These are phyloP conservation scores for Elsinoe perseae DNA, from an alignment of 2,329 filamentous ascomycete genomes.

Conservation along the genomic window DNA sequence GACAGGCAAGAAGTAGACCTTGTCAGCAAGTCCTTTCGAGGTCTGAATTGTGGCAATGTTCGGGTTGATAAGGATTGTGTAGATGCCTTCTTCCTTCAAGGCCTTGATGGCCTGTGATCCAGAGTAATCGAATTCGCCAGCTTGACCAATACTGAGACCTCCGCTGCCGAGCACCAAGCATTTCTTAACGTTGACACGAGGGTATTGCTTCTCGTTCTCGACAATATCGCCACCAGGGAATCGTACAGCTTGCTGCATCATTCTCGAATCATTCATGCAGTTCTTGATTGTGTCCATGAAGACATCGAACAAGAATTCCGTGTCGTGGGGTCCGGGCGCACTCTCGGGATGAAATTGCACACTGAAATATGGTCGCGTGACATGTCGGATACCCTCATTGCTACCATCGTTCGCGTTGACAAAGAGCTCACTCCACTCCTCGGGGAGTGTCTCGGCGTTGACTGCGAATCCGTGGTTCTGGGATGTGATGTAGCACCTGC, in stretches of 20 bases:
- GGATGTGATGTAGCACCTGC: constrained; percentile 96
- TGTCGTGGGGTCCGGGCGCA: constrained; percentile 89
- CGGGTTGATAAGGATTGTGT: constrained; percentile 96
- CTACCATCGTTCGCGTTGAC: constrained; percentile 97
- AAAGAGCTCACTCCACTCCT: constrained; percentile 87
- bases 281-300: constrained; percentile 80
- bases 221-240: constrained; percentile 80
- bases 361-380: constrained; percentile 83
- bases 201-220: constrained; percentile 69
- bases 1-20: constrained; percentile 97
- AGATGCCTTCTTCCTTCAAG: constrained; percentile 94
- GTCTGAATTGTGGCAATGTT: constrained; percentile 99
- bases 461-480: constrained; percentile 98
- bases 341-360: constrained; percentile 99
- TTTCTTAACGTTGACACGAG: constrained; percentile 82
- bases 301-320: constrained; percentile 93
- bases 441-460: constrained; percentile 64
- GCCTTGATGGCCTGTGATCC: constrained; percentile 98
- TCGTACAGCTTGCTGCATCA: constrained; percentile 64
- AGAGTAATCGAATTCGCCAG: constrained; percentile 98
- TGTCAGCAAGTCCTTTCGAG: constrained; percentile 93
- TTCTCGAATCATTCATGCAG: constrained; percentile 57
- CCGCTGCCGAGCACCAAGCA: constrained; percentile 89
- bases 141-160: constrained; percentile 93
- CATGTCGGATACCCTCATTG: constrained; percentile 94